Evolutionary conservation across 495 filamentous ascomycete genomes (phyloP).

Genomic region (Aspergillus avenaceus): DNA sequence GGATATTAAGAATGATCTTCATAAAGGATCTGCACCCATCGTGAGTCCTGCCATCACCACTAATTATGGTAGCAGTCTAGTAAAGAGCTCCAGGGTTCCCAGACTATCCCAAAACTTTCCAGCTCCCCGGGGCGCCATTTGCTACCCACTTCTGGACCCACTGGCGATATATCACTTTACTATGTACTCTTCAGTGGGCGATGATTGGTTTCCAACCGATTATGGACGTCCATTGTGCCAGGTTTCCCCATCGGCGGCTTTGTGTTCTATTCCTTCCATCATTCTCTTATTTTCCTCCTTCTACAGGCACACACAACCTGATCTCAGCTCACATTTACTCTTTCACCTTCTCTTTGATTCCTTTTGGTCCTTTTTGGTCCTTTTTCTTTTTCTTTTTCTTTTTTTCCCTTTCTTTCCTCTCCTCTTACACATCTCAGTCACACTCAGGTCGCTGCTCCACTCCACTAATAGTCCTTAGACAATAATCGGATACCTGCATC

Average conservation of each 20-base stretch:
- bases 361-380: constrained; percentile 5
- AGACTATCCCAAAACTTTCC: neutral
- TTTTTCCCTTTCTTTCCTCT: constrained; percentile 5
- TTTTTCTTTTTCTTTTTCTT: constrained; percentile 4
- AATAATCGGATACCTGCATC: constrained; percentile 20
- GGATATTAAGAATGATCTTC: neutral
- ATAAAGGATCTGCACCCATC: neutral
- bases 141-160: neutral
- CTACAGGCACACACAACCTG: neutral
- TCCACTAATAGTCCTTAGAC: constrained; percentile 14
- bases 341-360: constrained; percentile 1
- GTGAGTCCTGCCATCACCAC: neutral
- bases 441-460: constrained; percentile 11
- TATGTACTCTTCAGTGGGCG: neutral
- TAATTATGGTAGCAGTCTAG: neutral
- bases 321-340: neutral
- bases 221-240: neutral
- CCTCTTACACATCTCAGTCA: neutral
- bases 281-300: neutral
- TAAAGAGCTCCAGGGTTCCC: neutral
- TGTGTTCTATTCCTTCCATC: neutral
- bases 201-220: neutral
- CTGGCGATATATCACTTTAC: neutral
- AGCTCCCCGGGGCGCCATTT: neutral
- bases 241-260: neutral